These are phyloP conservation scores for Wickerhamia fluorescens DNA, from an alignment of 805 yeast genomes.

Conservation along the genomic window DNA sequence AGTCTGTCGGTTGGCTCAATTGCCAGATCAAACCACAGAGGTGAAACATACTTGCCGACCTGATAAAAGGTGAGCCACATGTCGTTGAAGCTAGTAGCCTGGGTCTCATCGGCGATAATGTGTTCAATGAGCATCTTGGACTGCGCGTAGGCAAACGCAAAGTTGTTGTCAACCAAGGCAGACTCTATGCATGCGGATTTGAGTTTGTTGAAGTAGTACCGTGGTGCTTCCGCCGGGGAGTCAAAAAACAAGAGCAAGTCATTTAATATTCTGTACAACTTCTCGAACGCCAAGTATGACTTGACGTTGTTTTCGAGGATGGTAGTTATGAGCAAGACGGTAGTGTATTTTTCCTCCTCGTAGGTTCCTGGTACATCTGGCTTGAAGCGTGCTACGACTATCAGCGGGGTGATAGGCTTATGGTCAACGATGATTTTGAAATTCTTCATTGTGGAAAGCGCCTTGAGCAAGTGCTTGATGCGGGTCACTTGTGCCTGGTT, in stretches of 20 bases:
- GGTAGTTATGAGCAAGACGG: slow-evolving; percentile 30
- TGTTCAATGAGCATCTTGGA: slow-evolving; percentile 32
- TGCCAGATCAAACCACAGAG: slow-evolving; percentile 4
- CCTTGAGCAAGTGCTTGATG: slow-evolving; percentile 31
- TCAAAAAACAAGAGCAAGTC: slow-evolving; percentile 37
- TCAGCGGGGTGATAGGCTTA: slow-evolving; percentile 4
- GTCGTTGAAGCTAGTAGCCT: slow-evolving; percentile 18
- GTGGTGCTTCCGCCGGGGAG: slow-evolving; percentile 6
- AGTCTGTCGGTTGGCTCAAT: slow-evolving; percentile 9
- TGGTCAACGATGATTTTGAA: slow-evolving; percentile 20
- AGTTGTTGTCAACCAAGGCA: slow-evolving; percentile 57
- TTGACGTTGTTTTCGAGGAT: slow-evolving; percentile 49
- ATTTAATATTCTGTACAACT: slow-evolving; percentile 33
- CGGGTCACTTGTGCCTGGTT: slow-evolving; percentile 7
- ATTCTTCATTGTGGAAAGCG: slow-evolving; percentile 26
- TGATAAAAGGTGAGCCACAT: slow-evolving; percentile 74
- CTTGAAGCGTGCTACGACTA: slow-evolving; percentile 3
- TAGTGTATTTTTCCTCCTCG: slow-evolving; percentile 9
- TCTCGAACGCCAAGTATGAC: slow-evolving; percentile 40
- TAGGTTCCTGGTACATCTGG: slow-evolving; percentile 1
- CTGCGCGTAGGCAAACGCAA: slow-evolving; percentile 46
- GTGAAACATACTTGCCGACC: slow-evolving; percentile 47
- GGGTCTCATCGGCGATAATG: slow-evolving; percentile 7
- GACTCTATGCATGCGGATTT: slow-evolving; percentile 56
- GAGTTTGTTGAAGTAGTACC: slow-evolving; percentile 23